Evolutionary conservation across 164 flowering plant species (phyloP).

Genomic region (Protea cynaroides): DNA sequence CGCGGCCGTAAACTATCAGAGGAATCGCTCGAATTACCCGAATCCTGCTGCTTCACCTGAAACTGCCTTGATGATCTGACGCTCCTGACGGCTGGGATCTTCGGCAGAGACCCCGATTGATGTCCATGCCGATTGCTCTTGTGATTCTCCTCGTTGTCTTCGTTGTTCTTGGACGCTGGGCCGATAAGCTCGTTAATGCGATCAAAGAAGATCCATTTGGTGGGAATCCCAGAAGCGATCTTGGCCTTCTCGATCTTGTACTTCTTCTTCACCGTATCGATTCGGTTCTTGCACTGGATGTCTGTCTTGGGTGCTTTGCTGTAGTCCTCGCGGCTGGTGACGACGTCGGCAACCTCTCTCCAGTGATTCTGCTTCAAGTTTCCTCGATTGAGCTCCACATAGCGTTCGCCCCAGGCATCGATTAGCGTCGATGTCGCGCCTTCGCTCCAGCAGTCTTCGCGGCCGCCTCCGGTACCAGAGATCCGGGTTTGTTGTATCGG

Average conservation of each 20-base stretch:
- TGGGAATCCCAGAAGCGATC: neutral
- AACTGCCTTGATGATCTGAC: neutral
- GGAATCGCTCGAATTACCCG: neutral
- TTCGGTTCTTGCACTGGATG: constrained; percentile 1
- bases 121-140: neutral
- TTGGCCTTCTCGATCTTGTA: neutral
- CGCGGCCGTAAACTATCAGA: neutral
- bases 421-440: neutral
- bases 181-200: neutral
- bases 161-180: neutral
- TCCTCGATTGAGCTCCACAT: neutral
- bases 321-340: constrained; percentile 1
- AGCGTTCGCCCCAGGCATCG: neutral
- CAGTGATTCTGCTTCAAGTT: neutral
- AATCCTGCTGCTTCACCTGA: neutral
- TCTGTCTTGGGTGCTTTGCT: neutral
- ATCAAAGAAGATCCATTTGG: neutral
- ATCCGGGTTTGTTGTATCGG: neutral
- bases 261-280: constrained; percentile 1
- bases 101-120: neutral
- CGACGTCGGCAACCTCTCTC: neutral
- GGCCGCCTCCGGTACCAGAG: neutral
- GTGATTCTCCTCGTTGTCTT: neutral
- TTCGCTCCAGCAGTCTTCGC: constrained; percentile 1
- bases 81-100: neutral